Evolutionary conservation across 306 rosid species (phyloP).

Genomic region (Erythrophleum fordii): DNA sequence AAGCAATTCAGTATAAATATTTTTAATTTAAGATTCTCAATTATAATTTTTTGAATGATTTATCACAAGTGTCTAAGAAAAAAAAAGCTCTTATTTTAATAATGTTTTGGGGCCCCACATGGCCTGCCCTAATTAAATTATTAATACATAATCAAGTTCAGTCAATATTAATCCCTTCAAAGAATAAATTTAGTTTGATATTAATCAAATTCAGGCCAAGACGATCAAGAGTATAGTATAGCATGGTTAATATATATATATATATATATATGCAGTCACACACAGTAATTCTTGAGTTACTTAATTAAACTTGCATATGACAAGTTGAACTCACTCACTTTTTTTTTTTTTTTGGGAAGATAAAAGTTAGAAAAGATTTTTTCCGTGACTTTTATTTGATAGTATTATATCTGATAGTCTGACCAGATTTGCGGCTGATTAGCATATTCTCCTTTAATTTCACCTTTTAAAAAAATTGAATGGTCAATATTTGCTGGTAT

Average conservation of each 20-base stretch:
- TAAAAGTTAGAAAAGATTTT: too few relatives aligned
- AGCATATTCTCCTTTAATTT: too few relatives aligned
- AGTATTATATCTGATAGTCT: neutral
- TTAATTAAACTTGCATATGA: neutral
- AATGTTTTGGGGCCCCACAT: neutral
- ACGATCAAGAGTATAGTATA: neutral
- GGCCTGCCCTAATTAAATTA: neutral
- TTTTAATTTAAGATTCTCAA: too few relatives aligned
- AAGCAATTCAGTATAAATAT: too few relatives aligned
- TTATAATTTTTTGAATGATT: too few relatives aligned
- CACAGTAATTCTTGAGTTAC: neutral
- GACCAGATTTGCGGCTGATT: neutral
- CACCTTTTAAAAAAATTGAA: too few relatives aligned
- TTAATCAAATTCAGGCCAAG: neutral
- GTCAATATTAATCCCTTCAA: neutral
- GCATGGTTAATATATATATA: too few relatives aligned
- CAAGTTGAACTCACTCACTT: neutral
- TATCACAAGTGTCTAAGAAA: neutral
- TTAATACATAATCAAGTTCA: neutral
- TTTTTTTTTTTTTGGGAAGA: too few relatives aligned
- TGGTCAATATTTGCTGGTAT: too few relatives aligned
- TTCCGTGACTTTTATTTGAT: neutral
- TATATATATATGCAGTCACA: neutral
- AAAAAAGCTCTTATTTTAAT: neutral
- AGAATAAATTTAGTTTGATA: neutral